These are phyloP conservation scores for Starmera stellimalicola DNA, from an alignment of 1,139 yeast genomes.

Conservation along the genomic window DNA sequence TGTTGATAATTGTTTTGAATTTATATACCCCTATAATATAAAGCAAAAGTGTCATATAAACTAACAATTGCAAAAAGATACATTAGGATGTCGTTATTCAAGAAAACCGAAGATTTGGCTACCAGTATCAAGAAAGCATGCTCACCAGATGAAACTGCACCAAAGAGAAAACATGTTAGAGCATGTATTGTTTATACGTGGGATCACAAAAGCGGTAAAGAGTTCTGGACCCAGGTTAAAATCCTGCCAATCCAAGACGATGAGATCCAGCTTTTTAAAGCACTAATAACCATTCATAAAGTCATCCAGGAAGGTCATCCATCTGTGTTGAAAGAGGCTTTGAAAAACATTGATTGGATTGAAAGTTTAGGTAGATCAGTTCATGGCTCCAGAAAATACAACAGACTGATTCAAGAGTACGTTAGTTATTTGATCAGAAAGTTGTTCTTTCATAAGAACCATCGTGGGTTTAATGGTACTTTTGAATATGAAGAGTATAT, in stretches of 20 bases:
- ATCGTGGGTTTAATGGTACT: conserved; percentile 87
- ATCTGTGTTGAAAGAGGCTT: conserved; percentile 72
- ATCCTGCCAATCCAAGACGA: conserved; percentile 73
- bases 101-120: conserved; percentile 41
- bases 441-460: conserved; percentile 73
- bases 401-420: conserved; percentile 70
- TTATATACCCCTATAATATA: too few species aligned
- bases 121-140: conserved; percentile 81
- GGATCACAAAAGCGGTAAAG: conserved; percentile 85
- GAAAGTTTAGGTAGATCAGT: conserved; percentile 37
- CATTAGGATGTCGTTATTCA: conserved; percentile 18
- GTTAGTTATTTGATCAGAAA: conserved; percentile 62
- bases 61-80: too few species aligned
- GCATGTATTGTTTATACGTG: conserved; percentile 93
- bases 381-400: conserved; percentile 42
- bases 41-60: too few species aligned
- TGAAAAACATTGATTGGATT: conserved; percentile 59
- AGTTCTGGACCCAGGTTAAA: conserved; percentile 82
- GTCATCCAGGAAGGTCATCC: conserved; percentile 97
- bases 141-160: conserved; percentile 79
- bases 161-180: conserved; percentile 90
- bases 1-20: too few species aligned
- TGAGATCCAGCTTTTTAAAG: conserved; percentile 79
- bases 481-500: conserved; percentile 95
- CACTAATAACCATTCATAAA: conserved; percentile 82